phyloP scores from a whole-genome alignment of 495 filamentous ascomycete genomes.

The Talaromyces thailandensis region DNA sequence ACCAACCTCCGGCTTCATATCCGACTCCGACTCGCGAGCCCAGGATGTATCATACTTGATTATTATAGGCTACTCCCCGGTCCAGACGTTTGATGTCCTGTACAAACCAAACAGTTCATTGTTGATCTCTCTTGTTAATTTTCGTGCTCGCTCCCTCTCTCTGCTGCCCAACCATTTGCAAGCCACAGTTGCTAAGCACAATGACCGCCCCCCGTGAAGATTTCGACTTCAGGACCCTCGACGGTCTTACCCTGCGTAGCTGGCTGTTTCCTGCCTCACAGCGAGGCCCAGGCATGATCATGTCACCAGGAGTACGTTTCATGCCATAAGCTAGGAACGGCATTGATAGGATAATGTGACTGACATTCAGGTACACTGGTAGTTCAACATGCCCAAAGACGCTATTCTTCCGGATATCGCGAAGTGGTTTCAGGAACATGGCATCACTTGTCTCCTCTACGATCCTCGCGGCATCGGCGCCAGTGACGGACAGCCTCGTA shows the following conservation, averaged over 20 bases:
- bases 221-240: conserved; percentile 26
- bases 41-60: too few relatives aligned
- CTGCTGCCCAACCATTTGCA: too few relatives aligned
- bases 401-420: conserved; percentile 24
- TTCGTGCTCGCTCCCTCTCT: too few relatives aligned
- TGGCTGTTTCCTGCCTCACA: conserved; percentile 17
- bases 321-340: too few relatives aligned
- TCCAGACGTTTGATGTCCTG: too few relatives aligned
- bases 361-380: neutral
- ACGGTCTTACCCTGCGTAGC: conserved; percentile 7
- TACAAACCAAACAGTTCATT: too few relatives aligned
- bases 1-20: too few relatives aligned
- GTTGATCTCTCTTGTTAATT: too few relatives aligned
- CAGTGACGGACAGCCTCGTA: conserved; percentile 32
- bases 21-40: too few relatives aligned
- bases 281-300: conserved; percentile 25
- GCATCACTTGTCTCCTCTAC: conserved; percentile 30
- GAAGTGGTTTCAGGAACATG: conserved; percentile 24
- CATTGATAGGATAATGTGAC: neutral
- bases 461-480: conserved; percentile 27
- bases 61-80: too few relatives aligned
- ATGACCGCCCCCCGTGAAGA: neutral
- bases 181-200: too few relatives aligned
- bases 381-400: conserved; percentile 40
- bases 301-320: conserved; percentile 25